Evolutionary conservation across 352 stramenopile genomes (phyloP).

Genomic region (Pythium diclinum): DNA sequence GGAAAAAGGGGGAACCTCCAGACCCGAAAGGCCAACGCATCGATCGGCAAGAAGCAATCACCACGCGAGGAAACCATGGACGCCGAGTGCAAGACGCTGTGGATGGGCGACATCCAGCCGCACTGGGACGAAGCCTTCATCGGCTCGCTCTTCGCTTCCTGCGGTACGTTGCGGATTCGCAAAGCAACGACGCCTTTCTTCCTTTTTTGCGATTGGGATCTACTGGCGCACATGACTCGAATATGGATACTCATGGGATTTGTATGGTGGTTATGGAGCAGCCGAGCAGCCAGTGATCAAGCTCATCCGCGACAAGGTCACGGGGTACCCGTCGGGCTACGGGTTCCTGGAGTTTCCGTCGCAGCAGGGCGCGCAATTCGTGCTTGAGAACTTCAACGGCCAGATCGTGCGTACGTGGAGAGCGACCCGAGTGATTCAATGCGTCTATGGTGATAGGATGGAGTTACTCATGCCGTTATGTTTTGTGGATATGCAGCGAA

Average conservation of each 20-base stretch:
- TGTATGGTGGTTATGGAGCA: conserved; percentile 18
- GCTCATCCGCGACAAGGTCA: conserved; percentile 89
- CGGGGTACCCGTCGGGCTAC: conserved; percentile 86
- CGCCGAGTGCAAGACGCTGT: conserved; percentile 82
- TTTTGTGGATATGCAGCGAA: conserved; percentile 47
- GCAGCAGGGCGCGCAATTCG: conserved; percentile 73
- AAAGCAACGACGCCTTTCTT: too few relatives aligned
- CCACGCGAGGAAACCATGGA: conserved; percentile 27
- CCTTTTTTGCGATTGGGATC: not conserved
- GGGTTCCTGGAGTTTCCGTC: conserved; percentile 90
- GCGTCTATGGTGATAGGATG: not conserved
- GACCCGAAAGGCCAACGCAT: conserved; percentile 5
- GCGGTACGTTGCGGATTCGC: conserved; percentile 36
- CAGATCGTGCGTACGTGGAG: conserved; percentile 76
- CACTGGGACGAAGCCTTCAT: conserved; percentile 90
- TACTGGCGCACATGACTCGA: not conserved
- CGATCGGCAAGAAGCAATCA: not conserved
- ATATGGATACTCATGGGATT: not conserved
- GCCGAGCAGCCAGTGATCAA: conserved; percentile 84
- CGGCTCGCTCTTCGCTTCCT: conserved; percentile 72
- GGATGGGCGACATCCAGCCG: conserved; percentile 90
- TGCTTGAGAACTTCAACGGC: conserved; percentile 85
- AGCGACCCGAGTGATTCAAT: not conserved
- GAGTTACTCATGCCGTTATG: not conserved
- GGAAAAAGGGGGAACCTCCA: conserved; percentile 17